These are phyloP conservation scores for Juglanconis oblonga DNA, from an alignment of 2,329 filamentous ascomycete species.

Conservation along the genomic window DNA sequence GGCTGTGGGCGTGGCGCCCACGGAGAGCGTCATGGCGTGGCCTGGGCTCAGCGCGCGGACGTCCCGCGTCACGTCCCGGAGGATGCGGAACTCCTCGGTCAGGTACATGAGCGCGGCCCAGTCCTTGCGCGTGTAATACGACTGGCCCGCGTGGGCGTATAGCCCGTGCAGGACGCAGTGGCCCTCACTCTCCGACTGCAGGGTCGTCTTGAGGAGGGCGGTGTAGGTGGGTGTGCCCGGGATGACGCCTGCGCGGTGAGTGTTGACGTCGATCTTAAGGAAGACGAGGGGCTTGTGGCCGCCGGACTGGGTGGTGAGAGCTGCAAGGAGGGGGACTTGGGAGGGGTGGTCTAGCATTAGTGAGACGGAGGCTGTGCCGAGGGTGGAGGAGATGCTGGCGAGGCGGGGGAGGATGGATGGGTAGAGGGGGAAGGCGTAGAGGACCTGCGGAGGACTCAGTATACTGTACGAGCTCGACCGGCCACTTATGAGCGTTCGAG, in stretches of 20 bases:
- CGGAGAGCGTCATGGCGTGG: constrained; percentile 53
- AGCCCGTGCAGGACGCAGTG: constrained; percentile 15
- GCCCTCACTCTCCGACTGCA: constrained; percentile 52
- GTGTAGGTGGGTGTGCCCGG: constrained; percentile 44
- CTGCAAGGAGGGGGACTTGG: constrained; percentile 52
- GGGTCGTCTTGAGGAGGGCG: constrained; percentile 58
- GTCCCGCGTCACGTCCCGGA: constrained; percentile 43
- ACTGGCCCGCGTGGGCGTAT: constrained; percentile 60
- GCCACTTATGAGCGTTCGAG: no score
- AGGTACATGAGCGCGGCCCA: constrained; percentile 56
- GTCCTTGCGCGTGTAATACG: constrained; percentile 56
- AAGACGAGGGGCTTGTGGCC: constrained; percentile 55
- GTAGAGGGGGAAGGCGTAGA: constrained; percentile 71
- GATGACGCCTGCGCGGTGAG: constrained; percentile 65
- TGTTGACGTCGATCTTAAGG: constrained; percentile 74
- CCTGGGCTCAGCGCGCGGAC: constrained; percentile 31
- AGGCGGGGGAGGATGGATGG: constrained; percentile 60
- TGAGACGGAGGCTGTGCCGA: constrained; percentile 56
- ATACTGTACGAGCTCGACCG: no score
- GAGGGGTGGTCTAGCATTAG: constrained; percentile 68
- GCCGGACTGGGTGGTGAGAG: constrained; percentile 38
- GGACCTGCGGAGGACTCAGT: constrained; percentile 40
- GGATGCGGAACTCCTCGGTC: constrained; percentile 55
- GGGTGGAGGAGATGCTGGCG: constrained; percentile 47
- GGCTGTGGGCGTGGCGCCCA: constrained; percentile 75